phyloP scores from a whole-genome alignment of 176 grass and related monocot genomes.

The Puccinellia tenuiflora region DNA sequence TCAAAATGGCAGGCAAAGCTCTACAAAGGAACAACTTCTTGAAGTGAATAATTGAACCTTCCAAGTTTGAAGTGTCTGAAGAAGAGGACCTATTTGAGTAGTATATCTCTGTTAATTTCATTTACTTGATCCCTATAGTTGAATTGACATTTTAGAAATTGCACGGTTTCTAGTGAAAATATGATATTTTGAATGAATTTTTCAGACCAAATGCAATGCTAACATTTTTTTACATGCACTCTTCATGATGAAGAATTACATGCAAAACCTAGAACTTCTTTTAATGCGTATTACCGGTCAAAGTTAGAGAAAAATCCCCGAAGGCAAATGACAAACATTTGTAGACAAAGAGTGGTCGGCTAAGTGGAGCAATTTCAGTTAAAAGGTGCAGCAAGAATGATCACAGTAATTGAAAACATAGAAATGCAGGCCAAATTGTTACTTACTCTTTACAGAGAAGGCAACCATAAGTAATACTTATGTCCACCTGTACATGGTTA shows the following conservation, averaged over 20 bases:
- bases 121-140: background rate
- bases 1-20: conserved; percentile 12
- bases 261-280: background rate
- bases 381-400: background rate
- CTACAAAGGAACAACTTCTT: background rate
- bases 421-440: conserved; percentile 19
- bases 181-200: background rate
- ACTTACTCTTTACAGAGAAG: conserved; percentile 45
- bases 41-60: background rate
- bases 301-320: background rate
- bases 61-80: background rate
- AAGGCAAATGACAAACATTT: background rate
- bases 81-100: background rate
- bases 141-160: background rate
- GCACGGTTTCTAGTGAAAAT: background rate
- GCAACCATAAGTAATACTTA: conserved; percentile 22
- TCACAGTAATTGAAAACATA: background rate
- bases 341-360: background rate
- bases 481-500: conserved; percentile 28
- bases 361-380: conserved; percentile 1
- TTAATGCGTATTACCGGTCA: background rate
- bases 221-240: background rate
- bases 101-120: background rate
- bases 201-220: background rate
- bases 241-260: background rate